Conservation (phyloP, 2,329 filamentous ascomycete species). For the Alternaria incomplexa region DNA sequence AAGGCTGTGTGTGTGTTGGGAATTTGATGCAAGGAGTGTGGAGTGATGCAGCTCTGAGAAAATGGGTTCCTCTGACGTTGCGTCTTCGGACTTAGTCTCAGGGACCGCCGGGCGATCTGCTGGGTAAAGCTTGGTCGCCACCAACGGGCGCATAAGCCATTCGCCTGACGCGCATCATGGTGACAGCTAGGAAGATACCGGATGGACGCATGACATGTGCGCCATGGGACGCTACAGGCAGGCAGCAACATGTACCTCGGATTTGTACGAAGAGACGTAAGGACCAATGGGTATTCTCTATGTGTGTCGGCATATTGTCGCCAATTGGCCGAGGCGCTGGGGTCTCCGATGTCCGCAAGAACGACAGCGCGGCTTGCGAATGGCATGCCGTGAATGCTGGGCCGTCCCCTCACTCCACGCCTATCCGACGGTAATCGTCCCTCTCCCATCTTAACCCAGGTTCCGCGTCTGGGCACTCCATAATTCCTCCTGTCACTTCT, state of each 20-base stretch:
- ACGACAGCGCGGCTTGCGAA: constrained; percentile 7
- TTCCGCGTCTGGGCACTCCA: background rate
- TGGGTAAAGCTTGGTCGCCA: constrained; percentile 24
- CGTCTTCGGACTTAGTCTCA: constrained; percentile 10
- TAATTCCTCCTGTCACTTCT: background rate
- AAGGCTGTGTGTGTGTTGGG: constrained; percentile 3
- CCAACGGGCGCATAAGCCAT: constrained; percentile 9
- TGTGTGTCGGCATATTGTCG: background rate
- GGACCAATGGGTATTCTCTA: background rate
- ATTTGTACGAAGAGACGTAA: background rate
- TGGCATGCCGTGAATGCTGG: constrained; percentile 1
- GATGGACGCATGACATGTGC: background rate
- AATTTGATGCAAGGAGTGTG: constrained; percentile 15
- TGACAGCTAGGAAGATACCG: constrained; percentile 13
- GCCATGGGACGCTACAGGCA: background rate
- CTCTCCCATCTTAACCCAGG: background rate
- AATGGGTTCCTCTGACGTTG: constrained; percentile 15
- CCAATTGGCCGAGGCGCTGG: constrained; percentile 9
- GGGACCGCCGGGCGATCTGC: constrained; percentile 19
- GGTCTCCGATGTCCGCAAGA: constrained; percentile 12
- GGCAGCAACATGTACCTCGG: background rate
- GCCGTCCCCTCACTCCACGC: constrained; percentile 10
- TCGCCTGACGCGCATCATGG: background rate
- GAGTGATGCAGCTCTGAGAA: constrained; percentile 20
- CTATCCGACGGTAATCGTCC: constrained; percentile 4